Evolutionary conservation across 2,329 filamentous ascomycete species (phyloP).

Genomic region (Claviceps sp.): DNA sequence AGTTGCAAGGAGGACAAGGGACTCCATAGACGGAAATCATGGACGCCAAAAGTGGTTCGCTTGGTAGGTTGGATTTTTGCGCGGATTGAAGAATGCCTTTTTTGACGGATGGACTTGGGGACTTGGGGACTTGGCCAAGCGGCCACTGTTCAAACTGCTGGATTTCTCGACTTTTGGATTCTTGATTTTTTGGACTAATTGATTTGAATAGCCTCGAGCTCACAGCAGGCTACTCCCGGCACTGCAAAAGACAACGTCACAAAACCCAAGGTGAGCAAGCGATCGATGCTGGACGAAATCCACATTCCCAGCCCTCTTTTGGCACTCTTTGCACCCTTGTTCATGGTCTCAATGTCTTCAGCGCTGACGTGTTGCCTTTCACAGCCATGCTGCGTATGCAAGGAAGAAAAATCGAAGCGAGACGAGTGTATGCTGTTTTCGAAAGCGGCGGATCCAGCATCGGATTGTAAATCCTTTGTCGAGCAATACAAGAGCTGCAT

Average conservation of each 20-base stretch:
- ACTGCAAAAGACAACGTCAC: conserved; percentile 19
- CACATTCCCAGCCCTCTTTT: too few species aligned
- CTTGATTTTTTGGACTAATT: too few species aligned
- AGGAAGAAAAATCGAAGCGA: conserved; percentile 77
- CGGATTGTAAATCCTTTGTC: conserved; percentile 72
- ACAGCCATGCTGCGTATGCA: conserved; percentile 96
- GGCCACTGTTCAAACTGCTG: too few species aligned
- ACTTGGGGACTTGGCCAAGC: too few species aligned
- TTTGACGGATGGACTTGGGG: too few species aligned
- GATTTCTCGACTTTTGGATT: too few species aligned
- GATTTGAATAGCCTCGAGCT: background rate
- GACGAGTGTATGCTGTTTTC: conserved; percentile 99
- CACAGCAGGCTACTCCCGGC: conserved; percentile 11
- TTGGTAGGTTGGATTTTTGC: conserved; percentile 10
- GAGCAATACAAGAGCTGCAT: conserved; percentile 84
- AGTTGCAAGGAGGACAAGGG: too few species aligned
- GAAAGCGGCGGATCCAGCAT: conserved; percentile 64
- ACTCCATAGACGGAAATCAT: conserved; percentile 11
- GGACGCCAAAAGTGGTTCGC: conserved; percentile 17
- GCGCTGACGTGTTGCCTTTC: background rate
- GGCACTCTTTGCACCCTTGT: too few species aligned
- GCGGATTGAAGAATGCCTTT: too few species aligned
- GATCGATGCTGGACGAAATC: too few species aligned
- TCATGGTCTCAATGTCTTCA: background rate
- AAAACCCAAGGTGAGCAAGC: conserved; percentile 28